These are phyloP conservation scores for Lanzia echinophila DNA, from an alignment of 2,329 filamentous ascomycete genomes.

Conservation along the genomic window DNA sequence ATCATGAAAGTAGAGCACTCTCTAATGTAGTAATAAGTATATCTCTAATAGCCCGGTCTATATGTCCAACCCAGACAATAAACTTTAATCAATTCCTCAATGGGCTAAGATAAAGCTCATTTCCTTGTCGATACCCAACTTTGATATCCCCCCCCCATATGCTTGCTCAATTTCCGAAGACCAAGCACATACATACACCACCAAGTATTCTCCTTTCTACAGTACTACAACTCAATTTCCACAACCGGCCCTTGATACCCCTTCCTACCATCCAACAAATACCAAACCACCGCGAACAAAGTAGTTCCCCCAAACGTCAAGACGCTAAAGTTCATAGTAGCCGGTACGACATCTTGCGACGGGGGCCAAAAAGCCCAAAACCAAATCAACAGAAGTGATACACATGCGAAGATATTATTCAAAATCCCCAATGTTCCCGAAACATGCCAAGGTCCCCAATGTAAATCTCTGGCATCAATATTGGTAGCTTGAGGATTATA, in stretches of 20 bases:
- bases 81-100: too few relatives aligned
- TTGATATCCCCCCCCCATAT: too few relatives aligned
- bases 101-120: too few relatives aligned
- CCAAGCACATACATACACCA: too few relatives aligned
- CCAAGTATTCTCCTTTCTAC: too few relatives aligned
- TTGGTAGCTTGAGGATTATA: not conserved
- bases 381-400: slow-evolving; percentile 35
- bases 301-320: slow-evolving; percentile 5
- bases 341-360: slow-evolving; percentile 29
- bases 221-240: not conserved
- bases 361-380: slow-evolving; percentile 43
- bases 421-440: slow-evolving; percentile 34
- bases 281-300: slow-evolving; percentile 6
- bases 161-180: too few relatives aligned
- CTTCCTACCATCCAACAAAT: slow-evolving; percentile 1
- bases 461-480: slow-evolving; percentile 1
- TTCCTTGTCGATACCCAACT: too few relatives aligned
- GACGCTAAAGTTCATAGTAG: slow-evolving; percentile 39
- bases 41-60: too few relatives aligned
- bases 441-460: slow-evolving; percentile 1
- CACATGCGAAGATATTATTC: slow-evolving; percentile 36
- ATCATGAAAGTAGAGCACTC: too few relatives aligned
- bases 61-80: too few relatives aligned
- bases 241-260: slow-evolving; percentile 9
- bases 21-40: too few relatives aligned